Conservation (phyloP, 2,329 filamentous ascomycete genomes). For the Ophiocordyceps camponoti-saundersi region DNA sequence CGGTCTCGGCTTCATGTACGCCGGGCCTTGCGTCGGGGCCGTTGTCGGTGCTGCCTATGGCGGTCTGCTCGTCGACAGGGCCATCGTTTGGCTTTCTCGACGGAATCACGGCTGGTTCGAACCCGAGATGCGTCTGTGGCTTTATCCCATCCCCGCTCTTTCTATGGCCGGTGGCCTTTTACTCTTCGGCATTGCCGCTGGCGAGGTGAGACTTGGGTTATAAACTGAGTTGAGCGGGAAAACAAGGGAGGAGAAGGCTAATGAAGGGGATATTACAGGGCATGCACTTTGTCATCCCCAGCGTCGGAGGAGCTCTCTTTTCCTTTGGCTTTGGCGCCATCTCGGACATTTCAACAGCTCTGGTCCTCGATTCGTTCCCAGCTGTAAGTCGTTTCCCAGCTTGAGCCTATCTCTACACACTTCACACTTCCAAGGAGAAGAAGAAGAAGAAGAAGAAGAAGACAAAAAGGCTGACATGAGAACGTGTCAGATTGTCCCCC, state of each 20-base stretch:
- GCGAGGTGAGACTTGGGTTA: not conserved
- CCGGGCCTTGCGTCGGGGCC: slow-evolving; percentile 16
- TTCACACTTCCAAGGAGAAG: not conserved
- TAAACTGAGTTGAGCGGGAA: too few species aligned
- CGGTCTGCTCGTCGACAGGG: slow-evolving; percentile 18
- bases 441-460: too few species aligned
- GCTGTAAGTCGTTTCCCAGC: slow-evolving; percentile 13
- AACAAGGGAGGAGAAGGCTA: too few species aligned
- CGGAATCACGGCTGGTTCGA: slow-evolving; percentile 22
- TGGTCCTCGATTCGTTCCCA: slow-evolving; percentile 18
- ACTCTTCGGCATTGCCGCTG: slow-evolving; percentile 1
- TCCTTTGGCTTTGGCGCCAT: slow-evolving; percentile 11
- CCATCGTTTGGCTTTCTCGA: slow-evolving; percentile 16
- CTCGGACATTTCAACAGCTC: slow-evolving; percentile 16
- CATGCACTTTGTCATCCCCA: slow-evolving; percentile 6
- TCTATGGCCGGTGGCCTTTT: slow-evolving; percentile 15
- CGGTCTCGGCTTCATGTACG: slow-evolving; percentile 9
- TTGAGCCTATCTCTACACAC: not conserved
- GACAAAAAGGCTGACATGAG: too few species aligned
- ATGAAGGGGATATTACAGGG: not conserved
- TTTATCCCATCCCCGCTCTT: slow-evolving; percentile 17
- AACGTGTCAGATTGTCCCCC: slow-evolving; percentile 5
- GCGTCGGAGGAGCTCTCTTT: slow-evolving; percentile 13
- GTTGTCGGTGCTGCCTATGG: slow-evolving; percentile 18
- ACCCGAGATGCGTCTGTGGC: slow-evolving; percentile 23